phyloP scores from a whole-genome alignment of 2,329 filamentous ascomycete genomes.

The Colletotrichum sp. region DNA sequence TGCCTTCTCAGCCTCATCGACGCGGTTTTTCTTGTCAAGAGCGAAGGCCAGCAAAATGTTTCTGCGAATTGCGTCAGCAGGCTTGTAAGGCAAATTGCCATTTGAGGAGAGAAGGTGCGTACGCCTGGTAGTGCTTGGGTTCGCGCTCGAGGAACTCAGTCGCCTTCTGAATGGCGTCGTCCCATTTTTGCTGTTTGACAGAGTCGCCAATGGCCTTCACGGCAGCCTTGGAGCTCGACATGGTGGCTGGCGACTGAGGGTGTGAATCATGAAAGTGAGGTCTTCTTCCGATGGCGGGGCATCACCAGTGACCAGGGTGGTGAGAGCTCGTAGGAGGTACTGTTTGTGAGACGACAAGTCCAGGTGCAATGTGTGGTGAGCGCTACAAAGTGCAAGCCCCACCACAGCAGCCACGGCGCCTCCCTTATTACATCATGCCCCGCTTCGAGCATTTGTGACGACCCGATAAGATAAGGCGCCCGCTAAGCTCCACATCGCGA shows the following conservation, averaged over 20 bases:
- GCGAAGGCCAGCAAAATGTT: slow-evolving; percentile 85
- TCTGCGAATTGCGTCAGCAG: slow-evolving; percentile 14
- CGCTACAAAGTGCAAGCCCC: slow-evolving; percentile 2
- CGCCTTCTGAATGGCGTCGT: slow-evolving; percentile 74
- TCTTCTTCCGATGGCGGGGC: slow-evolving; percentile 14
- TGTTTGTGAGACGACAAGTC: background rate
- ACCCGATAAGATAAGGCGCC: slow-evolving; percentile 10
- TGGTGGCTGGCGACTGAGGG: slow-evolving; percentile 29
- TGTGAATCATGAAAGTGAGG: slow-evolving; percentile 13
- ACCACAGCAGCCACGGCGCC: background rate
- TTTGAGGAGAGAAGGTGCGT: slow-evolving; percentile 31
- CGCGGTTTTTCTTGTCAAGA: slow-evolving; percentile 74
- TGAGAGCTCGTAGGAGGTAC: background rate
- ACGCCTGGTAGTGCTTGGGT: slow-evolving; percentile 82
- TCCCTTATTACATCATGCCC: slow-evolving; percentile 22
- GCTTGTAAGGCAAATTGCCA: background rate
- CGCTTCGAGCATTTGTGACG: slow-evolving; percentile 11
- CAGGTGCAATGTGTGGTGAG: slow-evolving; percentile 2
- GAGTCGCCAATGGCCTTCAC: slow-evolving; percentile 83
- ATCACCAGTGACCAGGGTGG: background rate
- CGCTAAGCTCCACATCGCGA: background rate
- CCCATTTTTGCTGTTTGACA: slow-evolving; percentile 79
- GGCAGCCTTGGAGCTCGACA: slow-evolving; percentile 69
- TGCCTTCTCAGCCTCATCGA: slow-evolving; percentile 75
- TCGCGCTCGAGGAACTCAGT: slow-evolving; percentile 74